phyloP scores from a whole-genome alignment of 371 early-diverging fungal genomes.

The Conidiobolus incongruus region DNA sequence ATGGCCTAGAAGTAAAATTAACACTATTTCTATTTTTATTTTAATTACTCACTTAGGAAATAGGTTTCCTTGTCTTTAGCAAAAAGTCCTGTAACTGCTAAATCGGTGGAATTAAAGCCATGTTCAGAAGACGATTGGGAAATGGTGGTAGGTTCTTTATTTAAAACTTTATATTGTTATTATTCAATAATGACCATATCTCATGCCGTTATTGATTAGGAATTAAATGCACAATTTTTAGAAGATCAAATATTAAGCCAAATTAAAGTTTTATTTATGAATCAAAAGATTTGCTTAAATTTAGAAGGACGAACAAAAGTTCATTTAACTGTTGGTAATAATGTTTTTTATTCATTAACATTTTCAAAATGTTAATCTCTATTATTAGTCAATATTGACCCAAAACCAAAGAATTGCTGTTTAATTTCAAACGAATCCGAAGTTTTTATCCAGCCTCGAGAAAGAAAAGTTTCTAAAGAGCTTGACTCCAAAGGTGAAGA shows the following conservation, averaged over 20 bases:
- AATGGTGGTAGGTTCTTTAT: constrained; percentile 28
- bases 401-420: constrained; percentile 19
- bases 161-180: not conserved
- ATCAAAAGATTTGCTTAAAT: constrained; percentile 50
- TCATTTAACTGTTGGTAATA: constrained; percentile 25
- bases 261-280: constrained; percentile 34
- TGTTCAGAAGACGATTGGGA: constrained; percentile 71
- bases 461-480: constrained; percentile 10
- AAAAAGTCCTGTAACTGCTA: constrained; percentile 24
- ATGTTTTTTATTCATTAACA: not conserved
- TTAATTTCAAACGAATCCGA: constrained; percentile 41
- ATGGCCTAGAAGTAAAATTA: constrained; percentile 35
- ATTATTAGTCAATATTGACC: constrained; percentile 26
- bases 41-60: not conserved
- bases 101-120: constrained; percentile 53
- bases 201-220: constrained; percentile 16
- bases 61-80: constrained; percentile 40
- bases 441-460: constrained; percentile 62
- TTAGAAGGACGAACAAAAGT: constrained; percentile 34
- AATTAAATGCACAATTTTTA: constrained; percentile 54
- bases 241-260: constrained; percentile 60
- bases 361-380: not conserved
- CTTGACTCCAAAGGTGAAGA: not conserved
- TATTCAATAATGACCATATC: not conserved
- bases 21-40: not conserved